Conservation (phyloP, 768 basidiomycete species). For the Suillus plorans region DNA sequence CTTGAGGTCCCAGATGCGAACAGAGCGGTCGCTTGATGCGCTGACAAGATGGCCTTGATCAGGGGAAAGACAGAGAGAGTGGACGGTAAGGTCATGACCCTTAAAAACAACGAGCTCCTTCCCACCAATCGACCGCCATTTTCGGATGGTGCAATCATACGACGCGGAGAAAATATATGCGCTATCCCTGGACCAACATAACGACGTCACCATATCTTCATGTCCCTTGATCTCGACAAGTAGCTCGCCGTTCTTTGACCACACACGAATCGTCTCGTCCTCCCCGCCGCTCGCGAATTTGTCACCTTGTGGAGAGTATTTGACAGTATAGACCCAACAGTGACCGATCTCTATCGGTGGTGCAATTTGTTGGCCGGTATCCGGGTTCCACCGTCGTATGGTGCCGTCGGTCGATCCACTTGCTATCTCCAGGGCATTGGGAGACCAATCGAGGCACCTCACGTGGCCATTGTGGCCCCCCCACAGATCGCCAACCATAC, state of each 20-base stretch:
- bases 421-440: not conserved
- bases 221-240: not conserved
- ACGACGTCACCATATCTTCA: rapidly evolving
- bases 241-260: not conserved
- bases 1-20: not conserved
- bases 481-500: not conserved
- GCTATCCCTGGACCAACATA: not conserved
- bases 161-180: not conserved
- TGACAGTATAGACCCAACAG: not conserved
- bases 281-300: not conserved
- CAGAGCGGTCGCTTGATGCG: not conserved
- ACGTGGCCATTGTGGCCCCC: not conserved
- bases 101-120: not conserved
- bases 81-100: not conserved
- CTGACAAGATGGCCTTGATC: not conserved
- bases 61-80: not conserved
- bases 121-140: not conserved
- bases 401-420: not conserved
- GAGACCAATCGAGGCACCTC: not conserved
- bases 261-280: rapidly evolving
- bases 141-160: not conserved
- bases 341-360: not conserved
- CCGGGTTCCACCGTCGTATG: not conserved
- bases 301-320: not conserved
- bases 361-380: not conserved